Conservation (phyloP, 2,329 filamentous ascomycete species). For the Saccharata proteae region DNA sequence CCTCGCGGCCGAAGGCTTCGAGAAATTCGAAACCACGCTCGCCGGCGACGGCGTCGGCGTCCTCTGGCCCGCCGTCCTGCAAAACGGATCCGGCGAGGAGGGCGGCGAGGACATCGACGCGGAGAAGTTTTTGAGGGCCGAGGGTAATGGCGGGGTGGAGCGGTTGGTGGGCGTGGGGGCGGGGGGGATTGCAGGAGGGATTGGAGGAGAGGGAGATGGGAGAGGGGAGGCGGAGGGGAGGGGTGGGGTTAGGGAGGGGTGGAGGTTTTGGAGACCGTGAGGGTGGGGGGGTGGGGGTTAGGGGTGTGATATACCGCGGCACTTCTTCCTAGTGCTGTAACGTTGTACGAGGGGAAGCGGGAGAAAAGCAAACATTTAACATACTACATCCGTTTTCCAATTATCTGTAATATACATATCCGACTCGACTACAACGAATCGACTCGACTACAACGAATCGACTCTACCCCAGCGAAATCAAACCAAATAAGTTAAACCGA, state of each 20-base stretch:
- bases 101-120: constrained; percentile 88
- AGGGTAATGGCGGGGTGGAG: constrained; percentile 77
- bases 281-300: too few species aligned
- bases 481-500: too few species aligned
- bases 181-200: background rate
- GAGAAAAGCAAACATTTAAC: too few species aligned
- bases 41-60: constrained; percentile 92
- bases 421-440: too few species aligned
- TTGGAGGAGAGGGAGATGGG: constrained; percentile 7
- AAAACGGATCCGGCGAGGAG: constrained; percentile 69
- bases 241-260: constrained; percentile 23
- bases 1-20: constrained; percentile 51
- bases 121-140: constrained; percentile 74
- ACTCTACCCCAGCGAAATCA: too few species aligned
- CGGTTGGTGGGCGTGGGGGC: constrained; percentile 61
- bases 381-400: too few species aligned
- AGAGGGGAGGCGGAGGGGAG: constrained; percentile 11
- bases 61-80: constrained; percentile 81
- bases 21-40: constrained; percentile 76
- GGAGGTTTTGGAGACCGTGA: constrained; percentile 28
- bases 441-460: too few species aligned
- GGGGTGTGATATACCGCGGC: too few species aligned
- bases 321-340: too few species aligned
- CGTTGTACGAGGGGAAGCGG: too few species aligned
- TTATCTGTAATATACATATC: too few species aligned